Evolutionary conservation across 1,139 yeast genomes (phyloP), one percentile per base, ranked within the genome.

Genomic region (Hanseniaspora sp.): DNA sequence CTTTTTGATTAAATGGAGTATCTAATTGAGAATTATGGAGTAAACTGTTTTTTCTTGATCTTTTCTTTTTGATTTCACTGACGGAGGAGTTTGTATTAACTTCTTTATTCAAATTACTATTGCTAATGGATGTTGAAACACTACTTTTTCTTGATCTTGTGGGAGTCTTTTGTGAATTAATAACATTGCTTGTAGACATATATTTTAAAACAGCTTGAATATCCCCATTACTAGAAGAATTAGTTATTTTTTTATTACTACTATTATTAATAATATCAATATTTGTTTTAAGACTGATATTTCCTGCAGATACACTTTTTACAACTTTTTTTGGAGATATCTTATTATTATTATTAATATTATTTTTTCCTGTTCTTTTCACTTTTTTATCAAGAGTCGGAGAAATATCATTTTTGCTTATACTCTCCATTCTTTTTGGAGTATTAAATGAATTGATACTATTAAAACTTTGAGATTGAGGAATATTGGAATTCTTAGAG

Each of bases 21-120:
- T 39, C 53, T 52, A 38, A 55, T 41, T 40, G 51, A 31, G 23
- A 48, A 39, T n/a, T 56, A 52, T 17, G 54, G 52, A 18, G 34
- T 17, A 45, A 28, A 39, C 54, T 52, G 43, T 52, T 52, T 34
- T 45, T 52, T 33, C 54, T 38, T 2, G 48, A 45, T 33, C 49
- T 31, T 44, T 52, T 52, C 41, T 44, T 45, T 23, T 52, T 52
- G 2, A 52, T 35, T 30, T 52, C 49, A n/a, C 38, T 51, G 9
- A 44, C 39, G 13, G 54, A 42, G 9, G 54, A 44, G 12, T 37
- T 51, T 29, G 33, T 42, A 3, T n/a, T n/a, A 13, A 44, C n/a
- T 7, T 48, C 47, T n/a, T 29, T 42, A 23, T 23, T 23, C 23
- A 23, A 23, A 23, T 23, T 23, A 23, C 23, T 23, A 23, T 23